phyloP scores from a whole-genome alignment of 129 eudicot genomes.

The Artemisia argyi region DNA sequence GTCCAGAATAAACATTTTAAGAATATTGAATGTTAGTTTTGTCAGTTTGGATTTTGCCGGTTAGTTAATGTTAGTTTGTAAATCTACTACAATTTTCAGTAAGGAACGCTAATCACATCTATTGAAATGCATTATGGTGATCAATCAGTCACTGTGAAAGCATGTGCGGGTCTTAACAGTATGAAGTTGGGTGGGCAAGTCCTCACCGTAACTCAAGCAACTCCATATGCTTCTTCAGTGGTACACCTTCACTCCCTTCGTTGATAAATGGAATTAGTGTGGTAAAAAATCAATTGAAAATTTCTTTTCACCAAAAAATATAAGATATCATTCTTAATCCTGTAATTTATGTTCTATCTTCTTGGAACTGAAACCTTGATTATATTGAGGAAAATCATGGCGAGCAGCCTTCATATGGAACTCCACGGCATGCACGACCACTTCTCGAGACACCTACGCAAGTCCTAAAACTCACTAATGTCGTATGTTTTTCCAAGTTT shows the following conservation, averaged over 20 bases:
- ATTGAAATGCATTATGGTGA: constrained; percentile 66
- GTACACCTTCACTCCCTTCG: constrained; percentile 27
- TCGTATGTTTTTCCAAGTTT: too few species aligned
- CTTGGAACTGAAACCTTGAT: constrained; percentile 7
- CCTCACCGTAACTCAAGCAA: constrained; percentile 76
- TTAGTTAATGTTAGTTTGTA: too few species aligned
- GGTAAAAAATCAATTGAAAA: too few species aligned
- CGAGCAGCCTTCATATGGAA: constrained; percentile 58
- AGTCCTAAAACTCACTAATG: too few species aligned
- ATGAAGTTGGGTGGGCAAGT: constrained; percentile 86
- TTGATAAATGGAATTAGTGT: too few species aligned
- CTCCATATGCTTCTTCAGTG: constrained; percentile 49
- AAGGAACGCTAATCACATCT: constrained; percentile 24
- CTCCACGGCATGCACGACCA: constrained; percentile 77
- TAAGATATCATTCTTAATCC: background rate
- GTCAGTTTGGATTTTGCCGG: too few species aligned
- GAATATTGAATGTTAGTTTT: too few species aligned
- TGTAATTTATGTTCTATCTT: background rate
- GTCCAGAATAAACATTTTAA: too few species aligned
- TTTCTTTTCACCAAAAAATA: too few species aligned
- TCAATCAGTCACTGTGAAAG: constrained; percentile 74
- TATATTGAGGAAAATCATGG: constrained; percentile 53
- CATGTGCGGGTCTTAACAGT: constrained; percentile 93
- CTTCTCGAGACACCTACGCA: too few species aligned
- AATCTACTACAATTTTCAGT: background rate